phyloP scores from a whole-genome alignment of 129 eudicot species.

The Smallanthus sonchifolius region DNA sequence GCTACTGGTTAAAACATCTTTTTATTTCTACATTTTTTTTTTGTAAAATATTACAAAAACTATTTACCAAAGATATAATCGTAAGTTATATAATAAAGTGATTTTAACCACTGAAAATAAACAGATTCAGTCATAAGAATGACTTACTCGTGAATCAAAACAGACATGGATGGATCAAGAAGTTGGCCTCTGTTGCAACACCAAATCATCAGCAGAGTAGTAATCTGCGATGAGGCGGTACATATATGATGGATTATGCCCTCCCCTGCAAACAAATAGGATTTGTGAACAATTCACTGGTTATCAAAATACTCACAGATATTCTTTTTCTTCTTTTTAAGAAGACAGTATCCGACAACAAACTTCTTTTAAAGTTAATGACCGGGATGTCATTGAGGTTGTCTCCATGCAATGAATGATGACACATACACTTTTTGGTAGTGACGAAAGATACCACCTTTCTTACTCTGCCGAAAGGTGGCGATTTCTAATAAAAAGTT shows the following conservation, averaged over 20 bases:
- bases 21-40: too few relatives aligned
- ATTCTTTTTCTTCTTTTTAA: background rate
- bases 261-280: constrained; percentile 64
- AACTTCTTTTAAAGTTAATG: background rate
- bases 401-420: background rate
- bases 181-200: constrained; percentile 48
- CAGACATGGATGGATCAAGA: constrained; percentile 37
- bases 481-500: background rate
- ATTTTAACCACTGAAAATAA: too few relatives aligned
- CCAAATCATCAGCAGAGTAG: constrained; percentile 92
- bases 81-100: too few relatives aligned
- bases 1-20: too few relatives aligned
- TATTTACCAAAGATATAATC: too few relatives aligned
- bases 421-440: background rate
- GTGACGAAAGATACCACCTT: too few relatives aligned
- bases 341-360: background rate
- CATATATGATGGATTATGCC: constrained; percentile 96
- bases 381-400: too few relatives aligned
- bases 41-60: too few relatives aligned
- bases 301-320: background rate
- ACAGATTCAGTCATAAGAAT: background rate
- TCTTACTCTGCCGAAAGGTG: background rate
- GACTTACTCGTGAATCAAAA: constrained; percentile 28
- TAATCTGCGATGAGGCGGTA: constrained; percentile 89
- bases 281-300: background rate